Percentiles rank a stretch among this genome's conserved stretches.
phyloP scores from a whole-genome alignment of 2,329 filamentous ascomycete genomes.

The Akanthomyces dipterigenus region DNA sequence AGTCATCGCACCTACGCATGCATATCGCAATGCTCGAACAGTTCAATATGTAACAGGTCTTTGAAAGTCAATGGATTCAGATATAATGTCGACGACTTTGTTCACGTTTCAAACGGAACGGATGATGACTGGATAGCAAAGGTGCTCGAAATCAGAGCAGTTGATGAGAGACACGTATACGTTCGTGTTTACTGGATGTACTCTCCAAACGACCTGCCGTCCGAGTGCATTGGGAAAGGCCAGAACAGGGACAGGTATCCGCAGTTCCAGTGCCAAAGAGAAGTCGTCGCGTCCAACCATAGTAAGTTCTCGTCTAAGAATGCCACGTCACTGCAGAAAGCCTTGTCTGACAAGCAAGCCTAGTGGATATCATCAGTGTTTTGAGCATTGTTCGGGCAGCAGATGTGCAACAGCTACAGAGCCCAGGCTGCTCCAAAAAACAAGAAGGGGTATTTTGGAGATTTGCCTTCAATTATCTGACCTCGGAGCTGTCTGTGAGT shows the following conservation, averaged over 20 bases:
- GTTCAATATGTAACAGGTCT: neutral
- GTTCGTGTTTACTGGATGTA: slow-evolving; percentile 3
- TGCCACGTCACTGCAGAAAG: neutral
- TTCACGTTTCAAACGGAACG: neutral
- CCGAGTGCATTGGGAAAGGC: neutral
- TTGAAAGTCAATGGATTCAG: neutral
- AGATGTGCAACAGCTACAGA: neutral
- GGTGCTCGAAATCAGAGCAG: slow-evolving; percentile 1
- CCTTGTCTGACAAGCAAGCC: neutral
- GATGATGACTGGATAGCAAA: slow-evolving; percentile 4
- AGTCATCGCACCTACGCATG: neutral
- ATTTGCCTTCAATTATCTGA: neutral
- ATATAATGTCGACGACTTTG: neutral
- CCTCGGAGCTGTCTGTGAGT: neutral
- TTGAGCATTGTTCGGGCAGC: neutral
- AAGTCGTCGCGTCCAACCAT: neutral
- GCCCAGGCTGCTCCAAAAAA: neutral
- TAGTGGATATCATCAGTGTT: neutral
- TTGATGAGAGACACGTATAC: neutral
- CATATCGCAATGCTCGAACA: neutral
- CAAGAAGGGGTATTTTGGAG: neutral
- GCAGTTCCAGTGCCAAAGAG: neutral
- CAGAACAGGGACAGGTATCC: neutral
- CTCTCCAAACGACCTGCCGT: neutral
- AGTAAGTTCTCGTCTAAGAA: neutral